phyloP scores from a whole-genome alignment of 2,329 filamentous ascomycete species.

The Tolypocladium ophioglossoides region DNA sequence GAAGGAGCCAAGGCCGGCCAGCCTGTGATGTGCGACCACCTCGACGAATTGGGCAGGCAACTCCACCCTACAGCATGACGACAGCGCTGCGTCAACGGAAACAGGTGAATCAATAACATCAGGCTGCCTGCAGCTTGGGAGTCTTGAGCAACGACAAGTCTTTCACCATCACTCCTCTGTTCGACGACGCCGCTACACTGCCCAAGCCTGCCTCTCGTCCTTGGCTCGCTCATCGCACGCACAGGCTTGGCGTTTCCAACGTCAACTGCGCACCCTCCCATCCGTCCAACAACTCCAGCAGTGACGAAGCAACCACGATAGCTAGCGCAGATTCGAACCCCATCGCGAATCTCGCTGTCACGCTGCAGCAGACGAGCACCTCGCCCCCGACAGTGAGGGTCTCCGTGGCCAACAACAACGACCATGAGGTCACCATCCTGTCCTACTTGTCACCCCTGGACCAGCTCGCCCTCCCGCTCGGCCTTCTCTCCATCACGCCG shows the following conservation, averaged over 20 bases:
- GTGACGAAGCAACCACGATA: neutral
- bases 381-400: constrained; percentile 23
- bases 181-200: neutral
- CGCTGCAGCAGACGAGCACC: constrained; percentile 18
- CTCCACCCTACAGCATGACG: neutral
- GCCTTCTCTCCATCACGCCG: constrained; percentile 22
- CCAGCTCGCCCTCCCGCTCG: constrained; percentile 21
- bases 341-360: constrained; percentile 17
- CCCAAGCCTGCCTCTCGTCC: neutral
- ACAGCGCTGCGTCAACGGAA: neutral
- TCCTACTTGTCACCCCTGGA: constrained; percentile 29
- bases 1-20: neutral
- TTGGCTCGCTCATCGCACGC: neutral
- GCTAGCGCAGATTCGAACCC: constrained; percentile 1
- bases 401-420: constrained; percentile 25
- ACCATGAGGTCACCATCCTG: constrained; percentile 23
- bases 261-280: neutral
- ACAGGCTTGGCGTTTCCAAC: neutral
- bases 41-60: neutral
- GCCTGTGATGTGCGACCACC: neutral
- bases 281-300: constrained; percentile 1
- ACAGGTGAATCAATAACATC: neutral
- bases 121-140: neutral
- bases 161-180: neutral
- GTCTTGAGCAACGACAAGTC: neutral